A percentile compares a stretch with the other conserved stretches of the same genome.
phyloP scores from a whole-genome alignment of 2,329 filamentous ascomycete genomes.

The Botrytis fabae region DNA sequence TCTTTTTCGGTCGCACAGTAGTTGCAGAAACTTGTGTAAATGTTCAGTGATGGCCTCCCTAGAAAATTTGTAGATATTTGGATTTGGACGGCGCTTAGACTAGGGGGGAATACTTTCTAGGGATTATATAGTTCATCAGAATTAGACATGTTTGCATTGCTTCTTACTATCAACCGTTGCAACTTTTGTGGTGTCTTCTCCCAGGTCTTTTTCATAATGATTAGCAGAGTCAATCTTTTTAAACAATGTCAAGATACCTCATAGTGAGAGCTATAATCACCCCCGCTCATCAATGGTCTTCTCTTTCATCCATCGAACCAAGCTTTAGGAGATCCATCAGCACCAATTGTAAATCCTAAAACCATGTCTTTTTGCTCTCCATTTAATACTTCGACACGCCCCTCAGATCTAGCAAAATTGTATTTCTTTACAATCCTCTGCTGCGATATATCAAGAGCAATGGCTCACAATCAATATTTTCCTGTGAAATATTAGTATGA shows the following conservation, averaged over 20 bases:
- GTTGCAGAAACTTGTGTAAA: not conserved
- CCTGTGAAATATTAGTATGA: not conserved
- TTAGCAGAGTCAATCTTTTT: too few relatives aligned
- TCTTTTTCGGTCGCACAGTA: not conserved
- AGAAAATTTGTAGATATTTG: not conserved
- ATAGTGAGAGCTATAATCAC: too few relatives aligned
- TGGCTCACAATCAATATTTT: not conserved
- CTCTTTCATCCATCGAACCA: not conserved
- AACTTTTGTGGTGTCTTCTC: not conserved
- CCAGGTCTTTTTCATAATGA: not conserved
- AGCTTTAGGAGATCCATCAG: not conserved
- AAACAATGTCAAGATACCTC: too few relatives aligned
- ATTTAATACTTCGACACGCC: not conserved
- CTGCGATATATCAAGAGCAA: not conserved
- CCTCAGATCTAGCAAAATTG: not conserved
- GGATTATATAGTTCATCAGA: not conserved
- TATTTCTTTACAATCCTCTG: not conserved
- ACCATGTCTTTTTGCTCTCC: not conserved
- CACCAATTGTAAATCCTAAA: rapidly evolving
- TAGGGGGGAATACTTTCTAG: not conserved
- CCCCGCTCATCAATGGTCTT: not conserved
- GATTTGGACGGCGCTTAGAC: not conserved
- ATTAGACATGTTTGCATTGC: not conserved
- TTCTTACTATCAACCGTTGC: not conserved
- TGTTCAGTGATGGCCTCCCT: not conserved